Conservation (phyloP, 192 early-diverging fungal genomes). For the Mortierella antarctica region DNA sequence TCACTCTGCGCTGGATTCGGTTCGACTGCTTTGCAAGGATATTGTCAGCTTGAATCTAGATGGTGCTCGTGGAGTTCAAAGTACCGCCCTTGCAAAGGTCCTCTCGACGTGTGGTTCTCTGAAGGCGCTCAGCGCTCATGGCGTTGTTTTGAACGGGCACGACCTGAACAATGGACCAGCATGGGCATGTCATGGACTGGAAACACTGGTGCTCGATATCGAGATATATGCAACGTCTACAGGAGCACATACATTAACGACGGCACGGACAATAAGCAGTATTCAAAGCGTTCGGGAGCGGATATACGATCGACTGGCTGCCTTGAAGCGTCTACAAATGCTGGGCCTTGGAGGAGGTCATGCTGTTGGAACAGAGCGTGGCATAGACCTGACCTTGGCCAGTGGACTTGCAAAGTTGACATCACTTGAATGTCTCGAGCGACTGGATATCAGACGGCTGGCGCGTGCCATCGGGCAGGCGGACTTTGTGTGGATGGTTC, state of each 20-base stretch:
- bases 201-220: slow-evolving; percentile 27
- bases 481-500: slow-evolving; percentile 36
- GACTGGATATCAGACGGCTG: slow-evolving; percentile 21
- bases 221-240: slow-evolving; percentile 14
- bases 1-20: slow-evolving; percentile 13
- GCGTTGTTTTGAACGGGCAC: slow-evolving; percentile 41
- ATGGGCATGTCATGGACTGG: slow-evolving; percentile 31
- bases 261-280: background rate
- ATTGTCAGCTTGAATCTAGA: slow-evolving; percentile 42
- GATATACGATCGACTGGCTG: slow-evolving; percentile 22
- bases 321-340: slow-evolving; percentile 12
- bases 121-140: slow-evolving; percentile 15
- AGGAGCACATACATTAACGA: background rate
- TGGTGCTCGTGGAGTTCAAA: slow-evolving; percentile 42
- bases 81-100: slow-evolving; percentile 7
- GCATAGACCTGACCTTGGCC: slow-evolving; percentile 34
- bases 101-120: slow-evolving; percentile 15
- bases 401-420: slow-evolving; percentile 21
- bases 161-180: slow-evolving; percentile 7
- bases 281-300: slow-evolving; percentile 3
- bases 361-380: slow-evolving; percentile 8
- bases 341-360: slow-evolving; percentile 48
- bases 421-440: slow-evolving; percentile 24
- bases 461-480: background rate
- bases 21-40: slow-evolving; percentile 7